These are phyloP conservation scores for Ophiorrhiza pumila DNA, from an alignment of 257 asterid species.

Conservation along the genomic window DNA sequence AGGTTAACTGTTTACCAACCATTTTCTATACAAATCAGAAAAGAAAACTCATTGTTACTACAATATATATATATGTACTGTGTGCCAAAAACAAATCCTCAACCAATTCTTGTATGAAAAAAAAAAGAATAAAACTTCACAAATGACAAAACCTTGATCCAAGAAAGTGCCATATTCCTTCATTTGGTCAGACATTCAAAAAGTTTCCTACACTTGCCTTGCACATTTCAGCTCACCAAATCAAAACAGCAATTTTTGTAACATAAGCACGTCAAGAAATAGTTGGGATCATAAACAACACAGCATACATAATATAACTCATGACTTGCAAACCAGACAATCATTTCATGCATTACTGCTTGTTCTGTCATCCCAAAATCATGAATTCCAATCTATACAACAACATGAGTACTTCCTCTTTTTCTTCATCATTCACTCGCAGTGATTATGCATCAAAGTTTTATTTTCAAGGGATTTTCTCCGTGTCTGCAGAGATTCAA, in stretches of 20 bases:
- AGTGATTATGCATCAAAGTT: not conserved
- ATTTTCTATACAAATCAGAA: not conserved
- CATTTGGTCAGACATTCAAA: not conserved
- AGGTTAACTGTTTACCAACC: constrained; percentile 24
- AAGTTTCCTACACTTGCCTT: constrained; percentile 11
- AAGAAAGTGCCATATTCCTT: constrained; percentile 16
- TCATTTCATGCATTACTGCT: constrained; percentile 28
- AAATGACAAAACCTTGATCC: constrained; percentile 19
- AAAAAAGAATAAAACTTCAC: not conserved
- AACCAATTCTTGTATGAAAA: not conserved
- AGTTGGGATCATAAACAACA: not conserved
- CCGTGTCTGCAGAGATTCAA: constrained; percentile 48
- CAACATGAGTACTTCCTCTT: constrained; percentile 18
- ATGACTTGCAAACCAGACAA: constrained; percentile 31
- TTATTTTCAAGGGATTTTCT: constrained; percentile 9
- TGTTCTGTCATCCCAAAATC: constrained; percentile 34
- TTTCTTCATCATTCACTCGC: not conserved
- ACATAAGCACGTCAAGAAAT: constrained; percentile 43
- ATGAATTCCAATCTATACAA: constrained; percentile 22
- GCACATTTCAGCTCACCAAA: constrained; percentile 50
- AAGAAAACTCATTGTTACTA: not conserved
- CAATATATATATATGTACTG: too few relatives aligned
- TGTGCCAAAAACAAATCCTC: not conserved
- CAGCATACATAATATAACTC: constrained; percentile 32
- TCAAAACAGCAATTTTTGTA: constrained; percentile 17